Evolutionary conservation across 306 rosid species (phyloP), one percentile per base, ranked within the genome.

Genomic region (Argentina anserina): DNA sequence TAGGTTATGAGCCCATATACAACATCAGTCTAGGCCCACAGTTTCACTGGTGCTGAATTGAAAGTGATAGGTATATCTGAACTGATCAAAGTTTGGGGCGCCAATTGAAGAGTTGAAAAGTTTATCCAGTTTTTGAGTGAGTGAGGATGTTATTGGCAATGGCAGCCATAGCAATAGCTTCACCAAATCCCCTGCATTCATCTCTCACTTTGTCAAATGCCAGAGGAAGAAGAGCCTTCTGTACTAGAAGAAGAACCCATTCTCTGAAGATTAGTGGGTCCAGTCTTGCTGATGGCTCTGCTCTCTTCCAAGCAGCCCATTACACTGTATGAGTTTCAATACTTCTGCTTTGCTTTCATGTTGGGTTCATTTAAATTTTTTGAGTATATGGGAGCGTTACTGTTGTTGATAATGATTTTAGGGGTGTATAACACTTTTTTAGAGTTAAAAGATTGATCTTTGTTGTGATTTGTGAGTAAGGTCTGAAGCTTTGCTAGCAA

Each of bases 281-380:
- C 46, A 80, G 86, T 82, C 88, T 83, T 36, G 80, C 87, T 75
- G 95, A 87, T 25, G 80, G 84, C 69, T 88, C 92, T 78, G 81
- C 90, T 71, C 92, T 92, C 15, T 89, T 86, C 47, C 90, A 79
- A 72, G 98, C 91, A 21, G 98, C 96, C 55, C 87, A 92, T 73
- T 86, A 87, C 77, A 88, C 96, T 56, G 95, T 90, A 80, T 69
- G 60, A 7, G 2, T 33, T 17, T 47, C 49, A 49, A 18, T 11
- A 5, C 62, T 42, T 36, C 6, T 31, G 18, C 18, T 36, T 25
- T 15, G 6, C 31, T 47, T 13, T 47, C 13, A 34, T 9, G 42
- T 29, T n/a, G 31, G 29, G 42, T 12, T 10, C 12, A 29, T 20
- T 29, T 2, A 47, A 47, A 9, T n/a, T 17, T n/a, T 17, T 43